phyloP scores from a whole-genome alignment of 352 stramenopile genomes.

The Phytophthora europaea region DNA sequence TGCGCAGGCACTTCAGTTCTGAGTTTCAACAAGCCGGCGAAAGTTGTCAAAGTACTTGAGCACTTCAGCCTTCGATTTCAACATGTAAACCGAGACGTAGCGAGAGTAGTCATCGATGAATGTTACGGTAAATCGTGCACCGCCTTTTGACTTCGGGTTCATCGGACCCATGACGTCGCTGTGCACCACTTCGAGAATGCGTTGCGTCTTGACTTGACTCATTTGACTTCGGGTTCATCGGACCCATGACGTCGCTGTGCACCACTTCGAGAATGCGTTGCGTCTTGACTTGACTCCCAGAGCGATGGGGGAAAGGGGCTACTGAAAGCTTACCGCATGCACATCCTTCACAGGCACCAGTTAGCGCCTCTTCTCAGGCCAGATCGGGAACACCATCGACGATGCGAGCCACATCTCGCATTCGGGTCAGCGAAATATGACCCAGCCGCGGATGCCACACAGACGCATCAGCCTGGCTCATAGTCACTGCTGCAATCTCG shows the following conservation, averaged over 20 bases:
- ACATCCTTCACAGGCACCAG: slow-evolving; percentile 24
- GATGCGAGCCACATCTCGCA: background rate
- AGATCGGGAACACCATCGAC: slow-evolving; percentile 6
- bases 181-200: slow-evolving; percentile 16
- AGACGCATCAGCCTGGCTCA: background rate
- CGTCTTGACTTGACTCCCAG: slow-evolving; percentile 21
- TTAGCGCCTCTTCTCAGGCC: background rate
- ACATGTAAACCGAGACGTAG: too few species aligned
- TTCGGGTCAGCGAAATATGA: slow-evolving; percentile 10
- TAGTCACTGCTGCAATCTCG: slow-evolving; percentile 10
- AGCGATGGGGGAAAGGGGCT: slow-evolving; percentile 6
- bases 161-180: slow-evolving; percentile 30
- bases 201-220: slow-evolving; percentile 19
- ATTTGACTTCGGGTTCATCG: slow-evolving; percentile 18
- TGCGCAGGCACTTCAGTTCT: too few species aligned
- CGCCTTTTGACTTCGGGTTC: slow-evolving; percentile 13
- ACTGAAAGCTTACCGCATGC: slow-evolving; percentile 26
- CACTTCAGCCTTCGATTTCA: too few species aligned
- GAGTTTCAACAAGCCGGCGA: too few species aligned
- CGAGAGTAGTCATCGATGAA: slow-evolving; percentile 35
- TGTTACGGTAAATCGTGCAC: slow-evolving; percentile 19
- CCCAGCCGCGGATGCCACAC: slow-evolving; percentile 31
- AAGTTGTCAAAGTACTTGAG: too few species aligned
- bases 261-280: slow-evolving; percentile 4
- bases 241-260: slow-evolving; percentile 32